These are phyloP conservation scores for Trypanosoma caninum DNA, from an alignment of 208 protist genomes.

Conservation along the genomic window DNA sequence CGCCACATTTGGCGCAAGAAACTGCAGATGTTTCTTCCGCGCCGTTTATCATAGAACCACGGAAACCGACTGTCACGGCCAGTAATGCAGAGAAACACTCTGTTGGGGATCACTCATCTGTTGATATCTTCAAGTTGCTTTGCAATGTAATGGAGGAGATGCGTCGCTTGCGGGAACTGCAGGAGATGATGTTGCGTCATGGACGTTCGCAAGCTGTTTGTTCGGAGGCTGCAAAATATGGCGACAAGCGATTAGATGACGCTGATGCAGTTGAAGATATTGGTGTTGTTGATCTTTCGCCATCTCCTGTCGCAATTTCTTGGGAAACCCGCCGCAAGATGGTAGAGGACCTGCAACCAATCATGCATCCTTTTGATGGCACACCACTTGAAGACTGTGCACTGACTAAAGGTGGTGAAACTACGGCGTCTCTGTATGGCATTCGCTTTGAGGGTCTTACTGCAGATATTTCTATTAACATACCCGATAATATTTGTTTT, in stretches of 20 bases:
- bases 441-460: conserved; percentile 86
- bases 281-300: conserved; percentile 65
- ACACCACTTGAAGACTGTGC: conserved; percentile 53
- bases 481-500: conserved; percentile 72
- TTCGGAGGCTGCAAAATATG: background rate
- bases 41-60: too few species aligned
- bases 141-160: conserved; percentile 85
- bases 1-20: too few species aligned
- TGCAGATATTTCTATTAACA: conserved; percentile 46
- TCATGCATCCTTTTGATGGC: conserved; percentile 67
- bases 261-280: conserved; percentile 44
- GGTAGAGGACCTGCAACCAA: conserved; percentile 62
- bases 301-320: conserved; percentile 62
- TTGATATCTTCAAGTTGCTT: conserved; percentile 75
- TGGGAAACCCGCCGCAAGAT: conserved; percentile 58
- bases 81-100: background rate
- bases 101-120: conserved; percentile 6
- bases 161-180: conserved; percentile 32
- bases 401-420: conserved; percentile 24
- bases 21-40: too few species aligned
- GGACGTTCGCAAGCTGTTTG: background rate
- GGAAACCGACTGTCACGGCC: background rate
- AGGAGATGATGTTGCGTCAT: conserved; percentile 4
- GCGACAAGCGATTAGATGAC: conserved; percentile 16
- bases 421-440: conserved; percentile 56